Evolutionary conservation across 345 rosid species (phyloP).

Genomic region (Odontarrhena argentea): DNA sequence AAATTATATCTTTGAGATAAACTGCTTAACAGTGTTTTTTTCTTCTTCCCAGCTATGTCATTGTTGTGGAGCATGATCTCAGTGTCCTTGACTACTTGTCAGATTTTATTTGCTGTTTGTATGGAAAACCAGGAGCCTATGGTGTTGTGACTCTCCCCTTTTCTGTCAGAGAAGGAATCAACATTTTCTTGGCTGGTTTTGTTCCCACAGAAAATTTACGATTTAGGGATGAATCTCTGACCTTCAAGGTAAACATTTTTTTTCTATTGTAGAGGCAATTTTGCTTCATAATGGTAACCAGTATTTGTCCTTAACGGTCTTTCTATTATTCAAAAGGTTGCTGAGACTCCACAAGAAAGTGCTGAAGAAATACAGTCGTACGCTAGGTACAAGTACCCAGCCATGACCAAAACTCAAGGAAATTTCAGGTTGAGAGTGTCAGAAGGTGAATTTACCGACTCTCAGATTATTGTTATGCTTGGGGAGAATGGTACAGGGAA

Average conservation of each 20-base stretch:
- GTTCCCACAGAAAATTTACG: constrained; percentile 94
- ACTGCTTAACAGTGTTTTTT: neutral
- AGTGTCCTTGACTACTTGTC: constrained; percentile 96
- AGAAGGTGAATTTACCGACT: constrained; percentile 99
- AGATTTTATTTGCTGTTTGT: constrained; percentile 94
- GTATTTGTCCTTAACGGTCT: constrained; percentile 16
- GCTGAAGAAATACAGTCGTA: constrained; percentile 91
- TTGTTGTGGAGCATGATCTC: constrained; percentile 99
- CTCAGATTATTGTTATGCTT: constrained; percentile 95
- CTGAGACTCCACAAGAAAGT: constrained; percentile 95
- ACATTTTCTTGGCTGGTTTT: constrained; percentile 95
- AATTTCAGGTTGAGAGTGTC: constrained; percentile 70
- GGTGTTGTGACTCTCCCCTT: constrained; percentile 99
- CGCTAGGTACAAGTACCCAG: constrained; percentile 91
- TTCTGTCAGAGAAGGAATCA: constrained; percentile 96
- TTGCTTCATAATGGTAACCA: neutral
- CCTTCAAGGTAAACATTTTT: constrained; percentile 69
- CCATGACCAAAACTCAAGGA: constrained; percentile 91
- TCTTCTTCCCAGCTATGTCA: constrained; percentile 72
- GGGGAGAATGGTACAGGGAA: constrained; percentile 99
- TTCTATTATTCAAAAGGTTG: constrained; percentile 59
- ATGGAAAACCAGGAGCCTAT: constrained; percentile 99
- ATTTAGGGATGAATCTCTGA: constrained; percentile 89
- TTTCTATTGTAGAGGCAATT: constrained; percentile 1
- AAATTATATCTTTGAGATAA: neutral